Percentiles rank a stretch among this genome's conserved stretches.
These are phyloP conservation scores for Maudiozyma saulgeensis DNA, from an alignment of 805 yeast genomes.

Conservation along the genomic window DNA sequence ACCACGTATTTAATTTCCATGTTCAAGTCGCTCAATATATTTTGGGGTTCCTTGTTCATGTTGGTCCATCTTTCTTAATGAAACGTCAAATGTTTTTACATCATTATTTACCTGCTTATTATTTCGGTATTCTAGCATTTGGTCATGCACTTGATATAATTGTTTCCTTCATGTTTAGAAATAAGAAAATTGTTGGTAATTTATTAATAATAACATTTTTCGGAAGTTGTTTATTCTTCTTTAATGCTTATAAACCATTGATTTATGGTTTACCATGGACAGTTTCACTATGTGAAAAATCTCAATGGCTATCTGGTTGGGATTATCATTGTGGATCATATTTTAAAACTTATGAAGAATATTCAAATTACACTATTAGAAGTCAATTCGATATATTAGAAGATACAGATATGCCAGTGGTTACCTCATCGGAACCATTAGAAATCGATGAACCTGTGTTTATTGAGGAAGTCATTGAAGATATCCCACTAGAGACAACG, in stretches of 20 bases:
- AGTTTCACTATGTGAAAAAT: constrained; percentile 46
- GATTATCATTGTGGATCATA: constrained; percentile 76
- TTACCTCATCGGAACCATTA: background rate
- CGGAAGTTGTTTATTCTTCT: constrained; percentile 43
- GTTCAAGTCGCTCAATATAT: constrained; percentile 51
- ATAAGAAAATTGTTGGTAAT: constrained; percentile 37
- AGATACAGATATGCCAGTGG: background rate
- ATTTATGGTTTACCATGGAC: constrained; percentile 81
- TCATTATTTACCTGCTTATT: constrained; percentile 87
- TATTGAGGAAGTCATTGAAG: background rate
- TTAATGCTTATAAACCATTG: constrained; percentile 56
- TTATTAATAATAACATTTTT: constrained; percentile 40
- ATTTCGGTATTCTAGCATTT: constrained; percentile 71
- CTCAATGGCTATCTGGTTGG: constrained; percentile 62
- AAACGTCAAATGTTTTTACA: constrained; percentile 88
- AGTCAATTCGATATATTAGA: background rate
- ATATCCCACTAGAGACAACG: background rate
- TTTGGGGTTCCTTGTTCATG: constrained; percentile 66
- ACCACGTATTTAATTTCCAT: constrained; percentile 55
- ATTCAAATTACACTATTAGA: constrained; percentile 3
- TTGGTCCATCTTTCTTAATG: constrained; percentile 74
- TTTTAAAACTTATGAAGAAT: constrained; percentile 25
- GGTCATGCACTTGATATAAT: constrained; percentile 57
- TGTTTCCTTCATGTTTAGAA: constrained; percentile 34
- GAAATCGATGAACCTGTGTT: background rate